These are phyloP conservation scores for Beauveria brongniartii DNA, from an alignment of 2,329 filamentous ascomycete genomes.

Conservation along the genomic window DNA sequence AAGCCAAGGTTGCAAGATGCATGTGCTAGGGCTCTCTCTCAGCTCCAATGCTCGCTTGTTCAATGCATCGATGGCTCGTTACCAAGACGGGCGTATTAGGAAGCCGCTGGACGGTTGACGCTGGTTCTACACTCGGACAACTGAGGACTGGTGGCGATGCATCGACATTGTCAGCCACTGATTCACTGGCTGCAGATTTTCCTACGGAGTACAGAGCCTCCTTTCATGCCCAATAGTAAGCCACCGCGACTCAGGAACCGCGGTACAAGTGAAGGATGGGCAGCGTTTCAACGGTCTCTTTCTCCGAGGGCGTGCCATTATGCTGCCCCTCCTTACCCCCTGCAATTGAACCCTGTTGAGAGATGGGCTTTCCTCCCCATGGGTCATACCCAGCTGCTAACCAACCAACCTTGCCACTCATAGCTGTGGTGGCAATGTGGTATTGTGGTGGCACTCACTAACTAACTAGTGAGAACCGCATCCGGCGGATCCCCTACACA, in stretches of 20 bases:
- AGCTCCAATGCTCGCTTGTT: background rate
- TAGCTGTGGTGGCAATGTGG: background rate
- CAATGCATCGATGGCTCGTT: background rate
- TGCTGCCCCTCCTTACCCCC: background rate
- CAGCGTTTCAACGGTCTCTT: background rate
- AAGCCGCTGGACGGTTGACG: background rate
- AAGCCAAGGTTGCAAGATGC: background rate
- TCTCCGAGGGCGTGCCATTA: constrained; percentile 2
- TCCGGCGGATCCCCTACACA: background rate
- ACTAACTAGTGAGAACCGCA: background rate
- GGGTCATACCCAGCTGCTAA: too few relatives aligned
- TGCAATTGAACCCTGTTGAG: background rate
- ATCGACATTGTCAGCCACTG: background rate
- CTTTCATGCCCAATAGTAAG: background rate
- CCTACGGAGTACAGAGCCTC: background rate
- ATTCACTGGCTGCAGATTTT: background rate
- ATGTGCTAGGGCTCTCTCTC: constrained; percentile 1
- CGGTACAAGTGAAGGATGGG: background rate
- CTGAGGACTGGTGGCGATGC: background rate
- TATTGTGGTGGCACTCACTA: background rate
- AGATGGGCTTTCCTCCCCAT: background rate
- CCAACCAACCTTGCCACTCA: background rate
- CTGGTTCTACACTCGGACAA: background rate
- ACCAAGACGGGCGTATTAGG: too few relatives aligned
- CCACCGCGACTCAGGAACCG: constrained; percentile 8